These are phyloP conservation scores for Ceratonia siliqua DNA, from an alignment of 306 rosid genomes.

Conservation along the genomic window DNA sequence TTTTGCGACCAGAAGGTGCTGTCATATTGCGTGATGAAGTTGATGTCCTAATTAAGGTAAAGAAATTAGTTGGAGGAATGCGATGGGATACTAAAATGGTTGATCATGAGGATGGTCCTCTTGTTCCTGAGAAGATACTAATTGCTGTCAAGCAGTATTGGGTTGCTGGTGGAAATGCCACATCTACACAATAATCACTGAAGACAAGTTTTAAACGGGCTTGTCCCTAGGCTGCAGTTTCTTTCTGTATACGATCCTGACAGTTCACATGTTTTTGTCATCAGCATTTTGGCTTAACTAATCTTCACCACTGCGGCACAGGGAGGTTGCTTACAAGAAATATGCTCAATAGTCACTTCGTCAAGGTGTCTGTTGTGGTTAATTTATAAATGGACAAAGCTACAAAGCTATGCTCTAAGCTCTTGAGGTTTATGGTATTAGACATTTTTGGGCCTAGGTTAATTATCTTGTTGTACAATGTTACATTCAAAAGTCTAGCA, in stretches of 20 bases:
- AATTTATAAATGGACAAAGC: slow-evolving; percentile 37
- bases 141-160: slow-evolving; percentile 86
- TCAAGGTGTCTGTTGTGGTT: slow-evolving; percentile 32
- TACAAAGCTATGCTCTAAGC: slow-evolving; percentile 29
- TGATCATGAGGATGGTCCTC: slow-evolving; percentile 91
- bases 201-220: slow-evolving; percentile 4
- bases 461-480: slow-evolving; percentile 29
- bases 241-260: slow-evolving; percentile 20
- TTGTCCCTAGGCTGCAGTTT: slow-evolving; percentile 21
- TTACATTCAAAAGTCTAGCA: slow-evolving; percentile 17
- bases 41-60: slow-evolving; percentile 66
- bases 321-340: slow-evolving; percentile 31
- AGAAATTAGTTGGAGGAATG: slow-evolving; percentile 78
- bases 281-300: slow-evolving; percentile 30
- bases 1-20: slow-evolving; percentile 85
- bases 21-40: slow-evolving; percentile 85
- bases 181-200: slow-evolving; percentile 45
- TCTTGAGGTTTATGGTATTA: slow-evolving; percentile 33
- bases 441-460: slow-evolving; percentile 37
- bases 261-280: slow-evolving; percentile 26
- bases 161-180: slow-evolving; percentile 69
- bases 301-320: slow-evolving; percentile 21
- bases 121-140: slow-evolving; percentile 76
- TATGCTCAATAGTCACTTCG: slow-evolving; percentile 24
- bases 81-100: slow-evolving; percentile 89